These are phyloP conservation scores for Globisporangium nodosum DNA, from an alignment of 352 stramenopile species.

Conservation along the genomic window DNA sequence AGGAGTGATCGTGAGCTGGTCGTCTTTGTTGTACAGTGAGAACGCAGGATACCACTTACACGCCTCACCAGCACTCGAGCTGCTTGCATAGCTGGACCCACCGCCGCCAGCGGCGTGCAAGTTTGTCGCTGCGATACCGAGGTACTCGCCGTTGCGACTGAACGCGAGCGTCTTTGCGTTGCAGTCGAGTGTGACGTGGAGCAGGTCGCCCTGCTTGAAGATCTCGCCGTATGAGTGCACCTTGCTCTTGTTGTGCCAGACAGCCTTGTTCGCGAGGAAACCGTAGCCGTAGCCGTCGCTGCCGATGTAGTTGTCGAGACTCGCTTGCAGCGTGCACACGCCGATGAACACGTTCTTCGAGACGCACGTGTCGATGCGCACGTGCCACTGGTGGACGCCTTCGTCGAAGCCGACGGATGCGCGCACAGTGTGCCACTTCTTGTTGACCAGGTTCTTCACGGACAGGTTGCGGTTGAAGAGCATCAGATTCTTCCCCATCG, in stretches of 20 bases:
- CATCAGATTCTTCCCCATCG: constrained; percentile 71
- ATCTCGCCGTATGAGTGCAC: constrained; percentile 87
- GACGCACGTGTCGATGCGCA: constrained; percentile 83
- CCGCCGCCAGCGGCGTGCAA: constrained; percentile 23
- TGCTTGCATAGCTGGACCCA: constrained; percentile 6
- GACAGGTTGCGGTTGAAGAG: constrained; percentile 72
- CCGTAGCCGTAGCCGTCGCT: constrained; percentile 86
- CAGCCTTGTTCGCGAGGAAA: constrained; percentile 88
- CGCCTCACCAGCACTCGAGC: constrained; percentile 3
- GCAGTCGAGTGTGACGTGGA: constrained; percentile 84
- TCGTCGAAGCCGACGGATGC: constrained; percentile 59
- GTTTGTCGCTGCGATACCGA: constrained; percentile 80
- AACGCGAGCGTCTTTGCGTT: constrained; percentile 79
- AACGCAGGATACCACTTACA: constrained; percentile 86
- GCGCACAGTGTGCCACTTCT: constrained; percentile 89
- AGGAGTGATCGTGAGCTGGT: constrained; percentile 73
- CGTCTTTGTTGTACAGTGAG: constrained; percentile 91
- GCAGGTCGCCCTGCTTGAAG: constrained; percentile 86
- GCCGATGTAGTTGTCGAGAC: constrained; percentile 87
- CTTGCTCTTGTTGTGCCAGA: constrained; percentile 92
- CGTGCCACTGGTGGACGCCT: constrained; percentile 84
- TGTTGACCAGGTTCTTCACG: constrained; percentile 82
- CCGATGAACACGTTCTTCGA: constrained; percentile 93
- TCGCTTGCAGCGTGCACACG: constrained; percentile 59
- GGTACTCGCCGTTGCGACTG: constrained; percentile 77